Percentiles rank a stretch among this genome's conserved stretches.
phyloP scores from a whole-genome alignment of 805 yeast genomes.

The Candida corydali region DNA sequence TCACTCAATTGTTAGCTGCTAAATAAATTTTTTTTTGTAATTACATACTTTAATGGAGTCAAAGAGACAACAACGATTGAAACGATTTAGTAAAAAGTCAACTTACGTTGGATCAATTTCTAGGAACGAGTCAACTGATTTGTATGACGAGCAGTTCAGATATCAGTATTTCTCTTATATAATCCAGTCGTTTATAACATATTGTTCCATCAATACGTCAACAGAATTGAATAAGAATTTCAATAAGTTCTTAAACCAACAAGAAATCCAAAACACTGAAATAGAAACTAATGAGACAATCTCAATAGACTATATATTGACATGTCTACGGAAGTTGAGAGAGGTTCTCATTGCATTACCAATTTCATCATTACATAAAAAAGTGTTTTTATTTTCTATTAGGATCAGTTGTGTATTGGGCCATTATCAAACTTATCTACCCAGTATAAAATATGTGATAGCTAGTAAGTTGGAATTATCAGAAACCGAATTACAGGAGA shows the following conservation, averaged over 20 bases:
- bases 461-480: constrained; percentile 9
- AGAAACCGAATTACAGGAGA: constrained; percentile 31
- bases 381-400: constrained; percentile 47
- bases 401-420: constrained; percentile 43
- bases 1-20: constrained; percentile 81
- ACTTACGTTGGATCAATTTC: constrained; percentile 52
- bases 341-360: constrained; percentile 46
- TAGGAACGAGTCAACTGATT: constrained; percentile 56
- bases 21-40: no score
- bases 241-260: constrained; percentile 8
- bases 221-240: constrained; percentile 11
- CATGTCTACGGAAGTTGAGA: constrained; percentile 45
- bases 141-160: constrained; percentile 40
- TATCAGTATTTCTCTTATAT: constrained; percentile 36
- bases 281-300: neutral
- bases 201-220: constrained; percentile 23
- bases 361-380: constrained; percentile 33
- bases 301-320: constrained; percentile 20
- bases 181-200: constrained; percentile 20
- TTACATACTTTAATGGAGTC: no score
- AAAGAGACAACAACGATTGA: constrained; percentile 2
- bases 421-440: constrained; percentile 52
- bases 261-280: constrained; percentile 6
- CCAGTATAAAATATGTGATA: constrained; percentile 45
- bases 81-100: constrained; percentile 7